These are phyloP conservation scores for Hanseniaspora pseudoguilliermondii DNA, from an alignment of 805 yeast genomes.

Conservation along the genomic window DNA sequence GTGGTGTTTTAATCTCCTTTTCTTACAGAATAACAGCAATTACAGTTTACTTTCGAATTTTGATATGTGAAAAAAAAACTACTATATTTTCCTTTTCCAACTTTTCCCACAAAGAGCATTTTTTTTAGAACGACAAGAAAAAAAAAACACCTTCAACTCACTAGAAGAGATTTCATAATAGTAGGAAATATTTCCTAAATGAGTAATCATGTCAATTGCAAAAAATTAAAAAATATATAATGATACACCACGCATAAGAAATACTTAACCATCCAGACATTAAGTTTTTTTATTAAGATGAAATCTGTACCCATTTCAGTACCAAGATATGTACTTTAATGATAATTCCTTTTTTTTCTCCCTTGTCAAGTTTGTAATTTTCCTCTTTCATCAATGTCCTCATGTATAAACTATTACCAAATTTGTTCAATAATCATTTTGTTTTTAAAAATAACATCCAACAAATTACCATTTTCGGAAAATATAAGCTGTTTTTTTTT, in stretches of 20 bases:
- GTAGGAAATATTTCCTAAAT: not conserved
- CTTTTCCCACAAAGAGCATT: not conserved
- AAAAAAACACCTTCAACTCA: no score
- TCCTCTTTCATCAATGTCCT: not conserved
- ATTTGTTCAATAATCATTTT: no score
- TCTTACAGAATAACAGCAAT: not conserved
- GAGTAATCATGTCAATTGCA: not conserved
- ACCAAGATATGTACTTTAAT: no score
- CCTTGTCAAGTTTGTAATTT: not conserved
- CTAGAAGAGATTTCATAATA: not conserved
- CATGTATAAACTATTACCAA: no score
- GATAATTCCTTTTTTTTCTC: not conserved
- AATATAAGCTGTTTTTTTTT: not conserved
- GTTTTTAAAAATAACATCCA: not conserved
- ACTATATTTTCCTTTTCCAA: not conserved
- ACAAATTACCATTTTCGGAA: not conserved
- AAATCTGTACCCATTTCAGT: no score
- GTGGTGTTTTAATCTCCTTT: slow-evolving; percentile 5
- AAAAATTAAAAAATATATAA: not conserved
- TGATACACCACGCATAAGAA: no score
- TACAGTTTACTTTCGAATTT: not conserved
- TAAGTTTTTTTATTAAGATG: not conserved
- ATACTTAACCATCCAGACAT: no score
- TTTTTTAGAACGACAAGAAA: not conserved
- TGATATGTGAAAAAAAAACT: not conserved